phyloP scores from a whole-genome alignment of 2,329 filamentous ascomycete species.

The Fusarium caatingaense region DNA sequence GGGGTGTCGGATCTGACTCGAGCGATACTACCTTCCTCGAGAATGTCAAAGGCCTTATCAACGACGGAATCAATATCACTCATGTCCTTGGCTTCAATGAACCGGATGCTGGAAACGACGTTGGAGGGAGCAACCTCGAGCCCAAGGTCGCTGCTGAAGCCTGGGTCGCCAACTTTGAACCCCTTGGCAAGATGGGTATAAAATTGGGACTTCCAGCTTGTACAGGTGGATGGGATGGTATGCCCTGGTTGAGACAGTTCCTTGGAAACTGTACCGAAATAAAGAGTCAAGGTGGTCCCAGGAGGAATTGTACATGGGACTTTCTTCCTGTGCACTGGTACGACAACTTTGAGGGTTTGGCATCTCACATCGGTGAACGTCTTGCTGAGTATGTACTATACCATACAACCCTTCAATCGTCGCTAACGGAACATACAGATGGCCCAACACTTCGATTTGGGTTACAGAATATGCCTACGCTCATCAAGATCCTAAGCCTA shows the following conservation, averaged over 20 bases:
- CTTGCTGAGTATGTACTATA: conserved; percentile 48
- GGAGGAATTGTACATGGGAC: conserved; percentile 69
- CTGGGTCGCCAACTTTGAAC: conserved; percentile 79
- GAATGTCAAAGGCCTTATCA: conserved; percentile 66
- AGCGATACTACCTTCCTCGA: conserved; percentile 70
- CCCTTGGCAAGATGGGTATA: conserved; percentile 71
- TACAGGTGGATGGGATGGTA: conserved; percentile 69
- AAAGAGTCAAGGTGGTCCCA: conserved; percentile 56
- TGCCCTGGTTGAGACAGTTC: conserved; percentile 76
- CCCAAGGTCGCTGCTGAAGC: conserved; percentile 71
- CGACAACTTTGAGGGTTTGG: conserved; percentile 75
- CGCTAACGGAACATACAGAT: conserved; percentile 53
- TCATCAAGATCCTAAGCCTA: conserved; percentile 65
- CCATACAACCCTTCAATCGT: too few relatives aligned
- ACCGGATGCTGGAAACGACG: conserved; percentile 68
- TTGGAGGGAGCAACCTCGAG: conserved; percentile 72
- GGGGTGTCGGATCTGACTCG: conserved; percentile 66
- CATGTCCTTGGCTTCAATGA: conserved; percentile 85
- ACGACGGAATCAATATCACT: conserved; percentile 65
- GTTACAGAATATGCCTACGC: conserved; percentile 80
- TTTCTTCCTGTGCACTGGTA: conserved; percentile 76
- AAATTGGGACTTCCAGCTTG: conserved; percentile 78
- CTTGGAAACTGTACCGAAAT: conserved; percentile 71
- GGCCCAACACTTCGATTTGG: conserved; percentile 75
- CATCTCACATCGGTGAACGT: conserved; percentile 71